Percentiles rank a stretch among this genome's conserved stretches.
phyloP scores from a whole-genome alignment of 2,329 filamentous ascomycete species.

The Geosmithia morbida region DNA sequence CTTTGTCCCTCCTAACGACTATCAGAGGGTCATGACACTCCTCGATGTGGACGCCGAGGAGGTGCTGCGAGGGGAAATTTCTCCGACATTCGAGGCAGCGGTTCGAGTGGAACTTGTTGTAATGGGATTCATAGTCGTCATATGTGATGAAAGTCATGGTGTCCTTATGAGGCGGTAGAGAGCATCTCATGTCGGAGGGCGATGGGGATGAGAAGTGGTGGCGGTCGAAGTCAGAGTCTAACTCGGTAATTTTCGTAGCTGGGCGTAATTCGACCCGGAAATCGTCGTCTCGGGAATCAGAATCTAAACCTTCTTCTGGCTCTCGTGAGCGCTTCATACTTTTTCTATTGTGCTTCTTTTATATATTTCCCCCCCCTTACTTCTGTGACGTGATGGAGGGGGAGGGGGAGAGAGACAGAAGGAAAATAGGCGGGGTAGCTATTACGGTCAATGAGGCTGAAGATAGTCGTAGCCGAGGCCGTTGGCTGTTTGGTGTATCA shows the following conservation, averaged over 20 bases:
- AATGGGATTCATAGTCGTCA: slow-evolving; percentile 77
- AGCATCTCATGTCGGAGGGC: slow-evolving; percentile 53
- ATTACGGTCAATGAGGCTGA: not conserved
- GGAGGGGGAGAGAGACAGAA: not conserved
- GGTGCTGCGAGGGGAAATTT: slow-evolving; percentile 77
- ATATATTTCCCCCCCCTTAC: not conserved
- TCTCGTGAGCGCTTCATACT: slow-evolving; percentile 52
- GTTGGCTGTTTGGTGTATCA: not conserved
- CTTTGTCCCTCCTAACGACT: slow-evolving; percentile 56
- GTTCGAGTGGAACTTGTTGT: slow-evolving; percentile 66
- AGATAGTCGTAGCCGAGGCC: not conserved
- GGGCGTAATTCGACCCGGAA: slow-evolving; percentile 5
- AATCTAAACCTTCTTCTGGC: slow-evolving; percentile 31
- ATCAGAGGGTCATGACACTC: slow-evolving; percentile 81
- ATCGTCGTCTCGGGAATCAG: slow-evolving; percentile 9
- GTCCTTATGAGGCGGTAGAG: slow-evolving; percentile 64
- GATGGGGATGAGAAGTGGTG: not conserved
- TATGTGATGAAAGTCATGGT: slow-evolving; percentile 58
- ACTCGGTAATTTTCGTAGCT: slow-evolving; percentile 41
- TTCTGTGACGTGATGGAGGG: slow-evolving; percentile 3
- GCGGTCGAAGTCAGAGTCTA: slow-evolving; percentile 28
- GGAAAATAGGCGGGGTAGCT: slow-evolving; percentile 1
- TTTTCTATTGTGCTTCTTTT: slow-evolving; percentile 1
- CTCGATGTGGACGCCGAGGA: slow-evolving; percentile 72
- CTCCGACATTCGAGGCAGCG: slow-evolving; percentile 72